These are phyloP conservation scores for Trichoderma semiorbis DNA, from an alignment of 2,329 filamentous ascomycete genomes.

Conservation along the genomic window DNA sequence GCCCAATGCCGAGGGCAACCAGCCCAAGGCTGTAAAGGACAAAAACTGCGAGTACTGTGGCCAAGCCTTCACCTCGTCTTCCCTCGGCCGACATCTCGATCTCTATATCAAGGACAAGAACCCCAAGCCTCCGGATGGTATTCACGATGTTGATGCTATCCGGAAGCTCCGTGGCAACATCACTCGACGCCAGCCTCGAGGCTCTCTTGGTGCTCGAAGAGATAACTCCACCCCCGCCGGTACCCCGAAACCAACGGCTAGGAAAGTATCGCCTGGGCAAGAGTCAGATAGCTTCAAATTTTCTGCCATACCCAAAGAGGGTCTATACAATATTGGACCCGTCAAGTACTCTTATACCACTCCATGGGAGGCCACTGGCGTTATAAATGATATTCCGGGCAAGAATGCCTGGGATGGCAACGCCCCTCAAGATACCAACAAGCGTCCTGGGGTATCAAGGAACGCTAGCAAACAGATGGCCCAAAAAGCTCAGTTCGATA, in stretches of 20 bases:
- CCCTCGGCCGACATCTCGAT: conserved; percentile 87
- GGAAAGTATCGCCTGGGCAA: conserved; percentile 39
- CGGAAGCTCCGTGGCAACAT: conserved; percentile 77
- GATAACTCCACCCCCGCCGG: conserved; percentile 58
- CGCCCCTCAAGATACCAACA: conserved; percentile 35
- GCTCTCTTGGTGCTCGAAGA: conserved; percentile 53
- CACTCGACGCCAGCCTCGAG: conserved; percentile 77
- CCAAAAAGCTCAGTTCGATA: conserved; percentile 61
- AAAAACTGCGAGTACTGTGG: conserved; percentile 84
- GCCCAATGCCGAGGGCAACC: conserved; percentile 37
- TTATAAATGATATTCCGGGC: conserved; percentile 68
- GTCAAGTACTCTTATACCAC: conserved; percentile 56
- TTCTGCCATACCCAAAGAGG: conserved; percentile 41
- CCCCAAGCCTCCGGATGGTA: conserved; percentile 77
- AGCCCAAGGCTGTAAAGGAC: conserved; percentile 66
- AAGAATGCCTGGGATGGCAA: conserved; percentile 34
- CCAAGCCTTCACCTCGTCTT: conserved; percentile 89
- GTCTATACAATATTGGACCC: conserved; percentile 42
- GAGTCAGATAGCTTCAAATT: conserved; percentile 38
- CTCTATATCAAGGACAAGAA: conserved; percentile 93
- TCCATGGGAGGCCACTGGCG: conserved; percentile 73
- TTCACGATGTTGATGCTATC: conserved; percentile 90
- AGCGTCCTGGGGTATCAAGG: conserved; percentile 38
- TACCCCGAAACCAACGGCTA: conserved; percentile 44
- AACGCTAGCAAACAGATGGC: conserved; percentile 49